phyloP scores from a whole-genome alignment of 2,329 filamentous ascomycete genomes.

The Epichloe scottii region DNA sequence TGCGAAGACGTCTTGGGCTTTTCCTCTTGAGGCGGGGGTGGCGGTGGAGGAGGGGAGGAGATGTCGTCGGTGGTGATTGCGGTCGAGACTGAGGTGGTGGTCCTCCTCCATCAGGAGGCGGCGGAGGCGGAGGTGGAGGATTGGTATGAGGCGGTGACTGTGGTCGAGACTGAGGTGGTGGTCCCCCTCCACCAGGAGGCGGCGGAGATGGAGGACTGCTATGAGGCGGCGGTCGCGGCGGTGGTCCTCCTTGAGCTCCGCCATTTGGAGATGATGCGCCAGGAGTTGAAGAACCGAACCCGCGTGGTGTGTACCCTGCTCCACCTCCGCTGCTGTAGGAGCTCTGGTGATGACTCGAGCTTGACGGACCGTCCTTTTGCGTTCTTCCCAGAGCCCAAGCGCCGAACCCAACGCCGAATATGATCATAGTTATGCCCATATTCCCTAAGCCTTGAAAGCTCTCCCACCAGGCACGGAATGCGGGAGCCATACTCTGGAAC shows the following conservation, averaged over 20 bases:
- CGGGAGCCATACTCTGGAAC: constrained; percentile 62
- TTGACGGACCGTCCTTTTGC: constrained; percentile 19
- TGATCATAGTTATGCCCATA: constrained; percentile 58
- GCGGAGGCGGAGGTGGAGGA: constrained; percentile 1
- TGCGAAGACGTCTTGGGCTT: constrained; percentile 10
- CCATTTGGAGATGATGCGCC: constrained; percentile 19
- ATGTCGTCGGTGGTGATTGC: neutral
- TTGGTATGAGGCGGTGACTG: neutral
- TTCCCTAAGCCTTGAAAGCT: constrained; percentile 60
- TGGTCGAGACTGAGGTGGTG: constrained; percentile 5
- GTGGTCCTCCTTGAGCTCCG: constrained; percentile 13
- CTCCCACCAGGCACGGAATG: constrained; percentile 60
- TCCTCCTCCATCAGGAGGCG: neutral
- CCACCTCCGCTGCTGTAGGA: constrained; percentile 10
- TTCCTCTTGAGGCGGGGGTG: constrained; percentile 8
- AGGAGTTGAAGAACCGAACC: constrained; percentile 18
- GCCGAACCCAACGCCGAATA: constrained; percentile 60
- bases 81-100: constrained; percentile 6
- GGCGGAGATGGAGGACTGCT: constrained; percentile 7
- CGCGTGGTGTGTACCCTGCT: constrained; percentile 11
- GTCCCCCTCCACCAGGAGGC: constrained; percentile 1
- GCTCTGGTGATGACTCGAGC: constrained; percentile 11
- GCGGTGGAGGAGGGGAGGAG: neutral
- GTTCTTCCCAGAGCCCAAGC: constrained; percentile 52
- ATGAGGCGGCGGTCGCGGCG: constrained; percentile 20